A percentile compares a stretch with the other conserved stretches of the same genome.
Evolutionary conservation across 176 grass and related monocot genomes (phyloP).

Genomic region (Raddia distichophylla): DNA sequence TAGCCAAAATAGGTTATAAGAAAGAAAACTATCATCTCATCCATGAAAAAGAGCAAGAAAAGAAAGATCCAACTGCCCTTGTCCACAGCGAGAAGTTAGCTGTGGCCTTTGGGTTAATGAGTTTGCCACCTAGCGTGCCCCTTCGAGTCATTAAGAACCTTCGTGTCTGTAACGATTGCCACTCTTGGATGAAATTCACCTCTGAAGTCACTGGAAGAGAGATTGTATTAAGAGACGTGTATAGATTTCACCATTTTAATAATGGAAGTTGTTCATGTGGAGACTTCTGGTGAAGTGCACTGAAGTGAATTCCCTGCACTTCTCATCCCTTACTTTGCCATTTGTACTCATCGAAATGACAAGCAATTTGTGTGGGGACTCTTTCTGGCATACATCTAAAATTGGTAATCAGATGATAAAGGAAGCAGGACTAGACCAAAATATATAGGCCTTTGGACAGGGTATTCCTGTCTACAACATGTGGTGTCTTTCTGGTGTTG

Average conservation of each 20-base stretch:
- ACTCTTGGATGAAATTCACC: constrained; percentile 71
- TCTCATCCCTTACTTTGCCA: background rate
- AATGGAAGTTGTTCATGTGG: constrained; percentile 64
- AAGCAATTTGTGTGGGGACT: constrained; percentile 4
- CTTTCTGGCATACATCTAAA: background rate
- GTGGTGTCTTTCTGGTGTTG: background rate
- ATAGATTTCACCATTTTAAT: constrained; percentile 81
- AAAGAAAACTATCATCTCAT: constrained; percentile 57
- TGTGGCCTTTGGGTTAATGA: constrained; percentile 61
- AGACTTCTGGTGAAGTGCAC: constrained; percentile 64
- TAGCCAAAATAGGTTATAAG: constrained; percentile 62
- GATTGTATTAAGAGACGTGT: constrained; percentile 72
- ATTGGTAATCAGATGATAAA: background rate
- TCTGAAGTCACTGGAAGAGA: constrained; percentile 42
- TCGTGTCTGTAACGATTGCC: constrained; percentile 68
- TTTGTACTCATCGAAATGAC: background rate
- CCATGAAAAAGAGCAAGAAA: constrained; percentile 65
- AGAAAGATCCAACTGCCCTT: constrained; percentile 43
- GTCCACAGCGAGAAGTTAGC: constrained; percentile 77
- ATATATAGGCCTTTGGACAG: background rate
- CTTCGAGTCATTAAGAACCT: constrained; percentile 76
- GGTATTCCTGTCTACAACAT: constrained; percentile 25
- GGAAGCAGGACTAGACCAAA: background rate
- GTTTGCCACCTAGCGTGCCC: constrained; percentile 48
- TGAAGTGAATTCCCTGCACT: background rate